Base-by-base conservation (phyloP, 148 eudicot species). In the Polygonum aviculare region DNA sequence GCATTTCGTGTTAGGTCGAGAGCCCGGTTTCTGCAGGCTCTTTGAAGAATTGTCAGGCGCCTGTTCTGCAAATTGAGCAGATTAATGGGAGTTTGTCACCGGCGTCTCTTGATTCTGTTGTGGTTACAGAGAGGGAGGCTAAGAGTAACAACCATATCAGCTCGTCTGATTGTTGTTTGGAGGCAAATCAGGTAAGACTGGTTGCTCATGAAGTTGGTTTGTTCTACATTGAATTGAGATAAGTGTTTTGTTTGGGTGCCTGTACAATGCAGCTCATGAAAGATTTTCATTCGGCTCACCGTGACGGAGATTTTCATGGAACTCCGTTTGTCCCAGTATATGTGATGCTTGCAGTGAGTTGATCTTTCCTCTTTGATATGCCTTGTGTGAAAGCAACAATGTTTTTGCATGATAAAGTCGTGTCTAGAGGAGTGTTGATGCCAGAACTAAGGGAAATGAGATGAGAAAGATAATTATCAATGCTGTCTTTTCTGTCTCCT, bases 31-130 rank as follows among this genome's bases (percentile, higher is more conserved):
- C 88, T 74, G 80, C 85, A 76, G 80, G 86, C 75, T 84, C 92
- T 65, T 74, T 87, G 67, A 90, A 82, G 80, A 88, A 84, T 75
- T 82, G 85, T 77, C 90, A 88, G 84, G 86, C 84, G 76, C 75
- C 88, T 3, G 77, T 79, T 81, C 84, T 82, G 48, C 79, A 87
- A 74, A 76, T 87, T 22, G 85, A 88, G 48, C 79, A 87, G 74
- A 76, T 87, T 33, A 85, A 88, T 71, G 92, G 85, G 79, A 87
- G 81, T 82, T 82, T 88, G 75, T 90, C 95, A n/a, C 90, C 92
- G 49, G 88, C 86, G 49, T 88, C 92, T 59, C 81, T 90, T 78
- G 92, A 88, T 82, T 90, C 95, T 39, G 81, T 88, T 80, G 86
- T 82, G 74, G 95, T 84, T 79, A 75, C 86, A 15, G 92, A 88